Evolutionary conservation across 352 stramenopile genomes (phyloP).

Genomic region (Globisporangium uncinulatum): DNA sequence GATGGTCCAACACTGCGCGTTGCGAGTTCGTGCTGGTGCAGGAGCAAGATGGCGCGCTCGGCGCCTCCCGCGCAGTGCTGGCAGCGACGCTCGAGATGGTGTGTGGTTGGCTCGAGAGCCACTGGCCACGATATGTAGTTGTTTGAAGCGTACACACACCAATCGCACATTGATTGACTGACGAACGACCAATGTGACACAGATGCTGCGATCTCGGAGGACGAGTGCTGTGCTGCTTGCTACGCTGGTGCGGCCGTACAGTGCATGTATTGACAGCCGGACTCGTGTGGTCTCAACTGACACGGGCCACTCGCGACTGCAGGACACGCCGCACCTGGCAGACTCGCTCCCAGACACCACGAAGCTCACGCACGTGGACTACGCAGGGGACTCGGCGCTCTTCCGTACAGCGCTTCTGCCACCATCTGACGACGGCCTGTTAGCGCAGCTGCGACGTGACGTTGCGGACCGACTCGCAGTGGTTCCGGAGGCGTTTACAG

Average conservation of each 20-base stretch:
- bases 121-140: too few relatives aligned
- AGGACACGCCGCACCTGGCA: slow-evolving; percentile 24
- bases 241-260: slow-evolving; percentile 19
- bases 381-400: slow-evolving; percentile 24
- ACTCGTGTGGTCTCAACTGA: too few relatives aligned
- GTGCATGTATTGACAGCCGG: neutral
- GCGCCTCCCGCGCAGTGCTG: slow-evolving; percentile 48
- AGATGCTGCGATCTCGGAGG: slow-evolving; percentile 20
- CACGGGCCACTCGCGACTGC: neutral
- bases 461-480: slow-evolving; percentile 18
- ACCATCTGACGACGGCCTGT: slow-evolving; percentile 11
- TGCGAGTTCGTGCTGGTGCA: slow-evolving; percentile 60
- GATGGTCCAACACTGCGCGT: slow-evolving; percentile 25
- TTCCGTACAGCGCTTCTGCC: slow-evolving; percentile 10
- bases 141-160: too few relatives aligned
- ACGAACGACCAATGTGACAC: neutral
- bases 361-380: slow-evolving; percentile 43
- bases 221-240: slow-evolving; percentile 30
- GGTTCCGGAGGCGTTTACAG: neutral
- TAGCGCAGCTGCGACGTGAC: slow-evolving; percentile 22
- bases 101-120: neutral
- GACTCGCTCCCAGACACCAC: slow-evolving; percentile 10
- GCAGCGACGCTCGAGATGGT: slow-evolving; percentile 16
- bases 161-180: too few relatives aligned
- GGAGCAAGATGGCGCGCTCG: slow-evolving; percentile 46